Evolutionary conservation across 2,329 filamentous ascomycete genomes (phyloP).

Genomic region (Celoporthe dispersa): DNA sequence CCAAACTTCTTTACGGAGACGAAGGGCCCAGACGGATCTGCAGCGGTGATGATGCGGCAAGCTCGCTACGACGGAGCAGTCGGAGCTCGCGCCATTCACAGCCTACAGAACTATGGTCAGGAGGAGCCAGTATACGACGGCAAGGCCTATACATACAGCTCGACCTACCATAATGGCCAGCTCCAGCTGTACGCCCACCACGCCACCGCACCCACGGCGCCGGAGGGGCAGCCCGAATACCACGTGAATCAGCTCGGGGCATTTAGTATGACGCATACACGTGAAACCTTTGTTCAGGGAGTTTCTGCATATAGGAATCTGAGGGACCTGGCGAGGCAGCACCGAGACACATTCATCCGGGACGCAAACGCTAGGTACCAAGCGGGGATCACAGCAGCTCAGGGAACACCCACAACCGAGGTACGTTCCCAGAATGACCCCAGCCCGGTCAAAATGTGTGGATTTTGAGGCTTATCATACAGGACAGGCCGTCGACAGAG

Average conservation of each 20-base stretch:
- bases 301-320: slow-evolving; percentile 45
- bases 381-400: not conserved
- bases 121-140: slow-evolving; percentile 14
- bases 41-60: slow-evolving; percentile 40
- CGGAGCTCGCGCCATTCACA: not conserved
- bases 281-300: slow-evolving; percentile 41
- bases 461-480: not conserved
- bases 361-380: slow-evolving; percentile 35
- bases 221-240: slow-evolving; percentile 43
- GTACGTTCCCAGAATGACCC: not conserved
- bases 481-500: not conserved
- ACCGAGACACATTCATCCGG: slow-evolving; percentile 43
- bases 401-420: slow-evolving; percentile 1
- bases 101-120: slow-evolving; percentile 21
- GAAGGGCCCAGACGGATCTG: slow-evolving; percentile 42
- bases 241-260: slow-evolving; percentile 44
- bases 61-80: slow-evolving; percentile 36
- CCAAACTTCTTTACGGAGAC: slow-evolving; percentile 49
- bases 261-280: slow-evolving; percentile 36
- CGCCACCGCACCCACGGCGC: slow-evolving; percentile 37
- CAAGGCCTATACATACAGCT: not conserved
- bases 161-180: slow-evolving; percentile 30
- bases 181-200: slow-evolving; percentile 47
- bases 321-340: slow-evolving; percentile 42
- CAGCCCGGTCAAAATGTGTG: not conserved